Conservation (phyloP, 2,329 filamentous ascomycete genomes). For the Allantophomopsis cytisporea region DNA sequence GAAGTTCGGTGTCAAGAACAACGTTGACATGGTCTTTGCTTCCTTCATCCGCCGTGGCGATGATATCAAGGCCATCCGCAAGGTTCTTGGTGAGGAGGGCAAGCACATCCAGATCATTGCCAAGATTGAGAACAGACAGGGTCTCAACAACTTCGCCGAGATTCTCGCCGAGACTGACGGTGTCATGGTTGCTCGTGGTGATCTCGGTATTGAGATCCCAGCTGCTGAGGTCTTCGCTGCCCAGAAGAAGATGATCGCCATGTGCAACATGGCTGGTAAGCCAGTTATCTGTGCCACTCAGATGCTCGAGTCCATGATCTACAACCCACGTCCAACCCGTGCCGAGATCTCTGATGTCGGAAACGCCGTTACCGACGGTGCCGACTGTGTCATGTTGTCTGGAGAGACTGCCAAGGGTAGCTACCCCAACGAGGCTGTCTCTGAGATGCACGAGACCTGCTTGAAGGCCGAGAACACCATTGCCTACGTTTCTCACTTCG, state of each 20-base stretch:
- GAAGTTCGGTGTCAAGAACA: slow-evolving; percentile 93
- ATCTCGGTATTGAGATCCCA: slow-evolving; percentile 96
- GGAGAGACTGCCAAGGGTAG: slow-evolving; percentile 97
- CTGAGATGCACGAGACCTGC: slow-evolving; percentile 97
- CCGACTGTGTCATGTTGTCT: slow-evolving; percentile 99
- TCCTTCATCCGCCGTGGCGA: slow-evolving; percentile 93
- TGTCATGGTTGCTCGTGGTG: slow-evolving; percentile 99
- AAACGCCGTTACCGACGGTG: slow-evolving; percentile 93
- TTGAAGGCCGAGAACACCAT: slow-evolving; percentile 95
- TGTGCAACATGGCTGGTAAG: slow-evolving; percentile 99
- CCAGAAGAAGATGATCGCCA: slow-evolving; percentile 99
- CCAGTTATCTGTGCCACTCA: slow-evolving; percentile 97
- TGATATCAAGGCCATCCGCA: slow-evolving; percentile 86
- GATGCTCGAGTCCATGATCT: slow-evolving; percentile 99
- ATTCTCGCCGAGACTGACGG: slow-evolving; percentile 93
- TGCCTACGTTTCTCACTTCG: slow-evolving; percentile 91
- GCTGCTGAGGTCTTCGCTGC: slow-evolving; percentile 97
- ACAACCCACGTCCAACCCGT: slow-evolving; percentile 95
- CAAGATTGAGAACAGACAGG: slow-evolving; percentile 99
- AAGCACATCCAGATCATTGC: slow-evolving; percentile 98
- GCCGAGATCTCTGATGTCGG: slow-evolving; percentile 98
- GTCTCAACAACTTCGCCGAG: slow-evolving; percentile 98
- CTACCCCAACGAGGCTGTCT: slow-evolving; percentile 85
- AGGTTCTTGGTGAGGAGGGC: slow-evolving; percentile 80
- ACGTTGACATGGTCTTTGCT: slow-evolving; percentile 97